These are phyloP conservation scores for Pelargonium fulgidum DNA, from an alignment of 441 rosid genomes.

Conservation along the genomic window DNA sequence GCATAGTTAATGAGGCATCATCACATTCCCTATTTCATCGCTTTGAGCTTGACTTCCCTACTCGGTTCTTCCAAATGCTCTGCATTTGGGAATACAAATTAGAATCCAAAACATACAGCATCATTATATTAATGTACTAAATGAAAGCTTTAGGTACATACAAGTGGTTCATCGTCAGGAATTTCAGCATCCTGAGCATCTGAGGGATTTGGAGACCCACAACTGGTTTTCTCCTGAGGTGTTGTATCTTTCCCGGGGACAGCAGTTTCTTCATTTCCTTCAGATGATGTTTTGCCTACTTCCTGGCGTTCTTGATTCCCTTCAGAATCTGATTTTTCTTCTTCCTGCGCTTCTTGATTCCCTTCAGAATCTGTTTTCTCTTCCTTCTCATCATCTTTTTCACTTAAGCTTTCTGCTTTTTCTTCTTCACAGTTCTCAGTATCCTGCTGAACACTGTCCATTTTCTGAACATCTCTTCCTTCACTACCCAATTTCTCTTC, in stretches of 20 bases:
- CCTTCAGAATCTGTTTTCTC: slow-evolving; percentile 40
- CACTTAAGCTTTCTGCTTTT: background rate
- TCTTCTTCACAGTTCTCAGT: slow-evolving; percentile 5
- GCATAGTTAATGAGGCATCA: slow-evolving; percentile 20
- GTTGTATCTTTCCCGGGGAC: slow-evolving; percentile 27
- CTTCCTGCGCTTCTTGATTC: slow-evolving; percentile 37
- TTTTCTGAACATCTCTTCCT: background rate
- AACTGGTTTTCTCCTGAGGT: slow-evolving; percentile 17
- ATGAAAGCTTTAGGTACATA: slow-evolving; percentile 31
- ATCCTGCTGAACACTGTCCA: background rate
- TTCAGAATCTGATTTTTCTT: slow-evolving; percentile 37
- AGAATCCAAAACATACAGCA: background rate
- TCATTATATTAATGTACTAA: background rate
- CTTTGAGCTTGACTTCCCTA: slow-evolving; percentile 45
- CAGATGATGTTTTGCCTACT: slow-evolving; percentile 36
- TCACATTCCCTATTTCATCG: slow-evolving; percentile 27
- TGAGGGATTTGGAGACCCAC: slow-evolving; percentile 22
- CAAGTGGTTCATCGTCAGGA: slow-evolving; percentile 93
- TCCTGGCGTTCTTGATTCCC: slow-evolving; percentile 38
- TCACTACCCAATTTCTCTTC: slow-evolving; percentile 8
- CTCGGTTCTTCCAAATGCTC: slow-evolving; percentile 82
- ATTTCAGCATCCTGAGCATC: slow-evolving; percentile 40
- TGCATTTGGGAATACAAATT: slow-evolving; percentile 35
- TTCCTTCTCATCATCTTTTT: background rate
- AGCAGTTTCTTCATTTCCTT: slow-evolving; percentile 34